Evolutionary conservation across 2,329 filamentous ascomycete genomes (phyloP), one percentile per base, ranked within the genome.

Genomic region (Zelopaecilomyces penicillatus): DNA sequence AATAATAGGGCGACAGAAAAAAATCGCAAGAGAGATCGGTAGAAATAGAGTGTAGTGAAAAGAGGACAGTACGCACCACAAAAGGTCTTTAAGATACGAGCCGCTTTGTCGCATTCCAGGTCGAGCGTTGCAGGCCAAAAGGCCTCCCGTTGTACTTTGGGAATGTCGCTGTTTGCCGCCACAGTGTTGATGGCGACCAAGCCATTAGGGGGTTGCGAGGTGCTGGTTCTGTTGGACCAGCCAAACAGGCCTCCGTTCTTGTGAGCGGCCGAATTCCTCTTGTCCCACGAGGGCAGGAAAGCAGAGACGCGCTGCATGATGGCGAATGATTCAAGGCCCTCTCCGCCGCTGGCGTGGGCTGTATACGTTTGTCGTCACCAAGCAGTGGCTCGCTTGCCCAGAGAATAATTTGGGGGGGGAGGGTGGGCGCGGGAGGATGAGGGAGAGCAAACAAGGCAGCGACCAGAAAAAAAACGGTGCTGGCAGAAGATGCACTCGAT

Each of bases 61-160:
- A 19, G 19, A 19, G 19, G 19, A 19, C 19, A 34, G 39, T 38
- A 39, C 62, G 44, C 74, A 87, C 83, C 87, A 71, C 88, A 95
- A 66, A 96, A 96, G 30, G 86, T 91, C 61, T 88, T 85, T 42
- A 96, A 66, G 50, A 95, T 95, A 45, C 88, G 76, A 47, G 89
- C 88, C 39, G 89, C 87, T 68, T 95, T 95, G 66, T 95, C 87
- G 65, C 85, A 86, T 71, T 96, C 90, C 54, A 85, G 83, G 61
- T 95, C 90, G 42, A 95, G 71, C 1, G 83, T 85, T 30, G 85
- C 84, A 3, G 88, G 88, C 86, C 86, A 93, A 58, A 91, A 91
- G 27, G 85, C 82, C 62, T 94, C 87, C 30, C 63, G 57, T 39
- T 66, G 61, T 29, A 66, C 56, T 28, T 58, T 57, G 47, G 46